Conservation (phyloP, 2,329 filamentous ascomycete species). For the Ceratocystis papillata region DNA sequence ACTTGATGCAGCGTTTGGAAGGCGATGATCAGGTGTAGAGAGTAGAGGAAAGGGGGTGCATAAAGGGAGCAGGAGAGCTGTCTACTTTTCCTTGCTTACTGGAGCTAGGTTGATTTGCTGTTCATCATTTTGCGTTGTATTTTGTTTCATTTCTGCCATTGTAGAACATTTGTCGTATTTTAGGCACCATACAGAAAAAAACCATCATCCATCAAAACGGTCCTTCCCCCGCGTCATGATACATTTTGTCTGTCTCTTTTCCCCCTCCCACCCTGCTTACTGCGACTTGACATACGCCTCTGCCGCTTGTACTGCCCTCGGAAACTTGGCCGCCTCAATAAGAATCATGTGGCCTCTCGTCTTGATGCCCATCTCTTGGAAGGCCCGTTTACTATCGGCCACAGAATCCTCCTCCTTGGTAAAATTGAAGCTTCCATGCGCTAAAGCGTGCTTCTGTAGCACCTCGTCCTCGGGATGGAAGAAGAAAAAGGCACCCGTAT, state of each 20-base stretch:
- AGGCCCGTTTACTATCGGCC: constrained; percentile 85
- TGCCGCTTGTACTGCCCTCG: constrained; percentile 63
- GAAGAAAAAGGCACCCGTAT: constrained; percentile 52
- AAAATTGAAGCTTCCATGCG: constrained; percentile 61
- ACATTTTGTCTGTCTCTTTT: not conserved
- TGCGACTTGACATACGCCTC: constrained; percentile 56
- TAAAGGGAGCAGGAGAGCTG: not conserved
- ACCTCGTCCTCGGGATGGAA: constrained; percentile 96
- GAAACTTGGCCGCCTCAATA: constrained; percentile 70
- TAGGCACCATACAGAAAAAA: constrained; percentile 1
- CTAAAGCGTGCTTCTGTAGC: constrained; percentile 63
- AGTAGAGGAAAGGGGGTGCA: not conserved
- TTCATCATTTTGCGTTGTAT: not conserved
- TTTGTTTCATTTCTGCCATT: not conserved
- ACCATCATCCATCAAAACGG: not conserved
- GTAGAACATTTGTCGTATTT: constrained; percentile 25
- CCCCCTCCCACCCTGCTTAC: not conserved
- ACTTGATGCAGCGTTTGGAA: constrained; percentile 83
- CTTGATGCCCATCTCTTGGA: constrained; percentile 84
- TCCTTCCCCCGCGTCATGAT: not conserved
- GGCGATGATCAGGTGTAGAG: constrained; percentile 26
- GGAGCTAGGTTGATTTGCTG: not conserved
- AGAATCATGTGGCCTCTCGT: constrained; percentile 75
- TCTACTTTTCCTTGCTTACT: not conserved
- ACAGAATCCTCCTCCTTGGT: constrained; percentile 69